A percentile compares a stretch with the other conserved stretches of the same genome.
phyloP scores from a whole-genome alignment of 352 stramenopile genomes.

The Globisporangium carolinianum region DNA sequence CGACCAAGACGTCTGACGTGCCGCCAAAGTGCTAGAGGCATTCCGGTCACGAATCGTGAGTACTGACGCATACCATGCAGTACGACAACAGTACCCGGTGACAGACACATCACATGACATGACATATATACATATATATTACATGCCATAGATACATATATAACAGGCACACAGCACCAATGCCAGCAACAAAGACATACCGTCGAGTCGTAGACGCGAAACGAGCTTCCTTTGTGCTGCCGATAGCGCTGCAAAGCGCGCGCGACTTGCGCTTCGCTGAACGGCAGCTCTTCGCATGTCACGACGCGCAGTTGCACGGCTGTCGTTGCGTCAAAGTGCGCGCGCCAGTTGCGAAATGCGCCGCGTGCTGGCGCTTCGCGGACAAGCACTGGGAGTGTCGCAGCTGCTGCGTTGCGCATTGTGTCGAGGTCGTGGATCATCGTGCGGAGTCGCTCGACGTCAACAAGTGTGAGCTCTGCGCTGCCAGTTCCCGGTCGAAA shows the following conservation, averaged over 20 bases:
- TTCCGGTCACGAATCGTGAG: not conserved
- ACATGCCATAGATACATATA: not conserved
- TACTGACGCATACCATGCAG: too few species aligned
- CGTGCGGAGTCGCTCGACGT: not conserved
- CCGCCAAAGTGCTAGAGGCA: not conserved
- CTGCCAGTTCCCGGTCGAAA: not conserved
- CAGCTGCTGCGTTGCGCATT: not conserved
- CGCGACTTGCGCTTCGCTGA: not conserved
- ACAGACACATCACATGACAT: not conserved
- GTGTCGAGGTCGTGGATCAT: not conserved
- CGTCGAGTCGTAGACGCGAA: not conserved
- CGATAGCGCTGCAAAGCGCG: not conserved
- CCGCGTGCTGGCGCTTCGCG: not conserved
- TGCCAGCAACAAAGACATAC: not conserved
- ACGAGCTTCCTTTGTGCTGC: not conserved
- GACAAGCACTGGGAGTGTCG: not conserved
- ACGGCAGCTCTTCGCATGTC: not conserved
- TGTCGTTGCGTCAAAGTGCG: not conserved
- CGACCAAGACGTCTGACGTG: not conserved
- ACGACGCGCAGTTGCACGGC: not conserved
- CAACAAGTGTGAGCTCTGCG: not conserved
- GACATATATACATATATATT: not conserved
- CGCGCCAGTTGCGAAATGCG: not conserved
- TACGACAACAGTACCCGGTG: too few species aligned
- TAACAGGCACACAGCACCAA: not conserved